Evolutionary conservation across 1,284 basidiomycete species (phyloP).

Genomic region (Ganoderma lucidum): DNA sequence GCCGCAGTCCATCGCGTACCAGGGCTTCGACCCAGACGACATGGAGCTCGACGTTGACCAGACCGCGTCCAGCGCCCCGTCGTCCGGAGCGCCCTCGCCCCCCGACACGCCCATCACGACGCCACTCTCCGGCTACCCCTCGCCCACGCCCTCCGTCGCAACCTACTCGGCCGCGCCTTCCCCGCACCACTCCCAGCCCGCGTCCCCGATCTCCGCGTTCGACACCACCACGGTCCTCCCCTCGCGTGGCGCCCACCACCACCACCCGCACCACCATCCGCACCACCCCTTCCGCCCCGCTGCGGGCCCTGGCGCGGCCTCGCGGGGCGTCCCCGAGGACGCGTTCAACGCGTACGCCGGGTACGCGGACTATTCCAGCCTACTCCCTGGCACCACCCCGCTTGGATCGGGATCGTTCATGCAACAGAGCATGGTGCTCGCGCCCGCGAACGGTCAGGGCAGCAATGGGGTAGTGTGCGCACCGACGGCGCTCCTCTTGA

Average conservation of each 20-base stretch:
- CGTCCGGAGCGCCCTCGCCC: slow-evolving; percentile 47
- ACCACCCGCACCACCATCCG: slow-evolving; percentile 37
- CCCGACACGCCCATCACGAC: slow-evolving; percentile 48
- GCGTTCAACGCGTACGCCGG: slow-evolving; percentile 54
- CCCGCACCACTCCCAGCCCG: slow-evolving; percentile 49
- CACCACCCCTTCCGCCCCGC: slow-evolving; percentile 20
- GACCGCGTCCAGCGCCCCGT: slow-evolving; percentile 43
- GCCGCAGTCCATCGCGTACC: slow-evolving; percentile 24
- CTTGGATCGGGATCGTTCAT: slow-evolving; percentile 42
- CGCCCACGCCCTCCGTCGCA: slow-evolving; percentile 43
- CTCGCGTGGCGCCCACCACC: slow-evolving; percentile 42
- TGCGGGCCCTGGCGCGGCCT: slow-evolving; percentile 22
- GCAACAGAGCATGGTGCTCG: slow-evolving; percentile 35
- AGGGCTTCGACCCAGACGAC: slow-evolving; percentile 73
- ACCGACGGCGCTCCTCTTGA: slow-evolving; percentile 70
- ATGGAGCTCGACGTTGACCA: slow-evolving; percentile 79
- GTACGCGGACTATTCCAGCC: slow-evolving; percentile 70
- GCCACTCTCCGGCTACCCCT: slow-evolving; percentile 55
- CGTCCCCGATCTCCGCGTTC: slow-evolving; percentile 53
- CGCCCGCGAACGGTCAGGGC: slow-evolving; percentile 44
- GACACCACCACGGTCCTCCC: slow-evolving; percentile 56
- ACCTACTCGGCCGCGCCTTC: slow-evolving; percentile 39
- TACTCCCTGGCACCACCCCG: slow-evolving; percentile 63
- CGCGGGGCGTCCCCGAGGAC: slow-evolving; percentile 35
- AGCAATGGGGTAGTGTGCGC: slow-evolving; percentile 51